phyloP scores from a whole-genome alignment of 2,329 filamentous ascomycete species.

The Scortechinia acanthostroma region DNA sequence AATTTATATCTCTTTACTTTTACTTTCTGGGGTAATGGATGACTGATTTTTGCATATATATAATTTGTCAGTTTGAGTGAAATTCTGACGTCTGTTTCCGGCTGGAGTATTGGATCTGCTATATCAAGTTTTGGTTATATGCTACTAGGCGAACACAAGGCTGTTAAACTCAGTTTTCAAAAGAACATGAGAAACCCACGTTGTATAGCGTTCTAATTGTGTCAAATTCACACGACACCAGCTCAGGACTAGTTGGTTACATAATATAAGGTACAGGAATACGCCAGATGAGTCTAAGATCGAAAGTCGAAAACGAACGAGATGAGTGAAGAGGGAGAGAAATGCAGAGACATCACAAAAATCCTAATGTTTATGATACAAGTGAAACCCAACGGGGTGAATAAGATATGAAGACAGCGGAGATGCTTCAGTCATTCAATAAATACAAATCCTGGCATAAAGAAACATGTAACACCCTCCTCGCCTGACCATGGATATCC shows the following conservation, averaged over 20 bases:
- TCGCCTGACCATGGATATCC: neutral
- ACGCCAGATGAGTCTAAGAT: too few relatives aligned
- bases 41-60: neutral
- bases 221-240: too few relatives aligned
- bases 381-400: neutral
- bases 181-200: neutral
- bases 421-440: neutral
- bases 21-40: neutral
- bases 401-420: neutral
- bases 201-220: too few relatives aligned
- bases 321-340: too few relatives aligned
- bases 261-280: too few relatives aligned
- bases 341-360: neutral
- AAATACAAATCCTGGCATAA: constrained; percentile 1
- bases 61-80: neutral
- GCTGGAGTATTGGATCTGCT: neutral
- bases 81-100: too few relatives aligned
- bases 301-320: too few relatives aligned
- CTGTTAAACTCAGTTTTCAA: too few relatives aligned
- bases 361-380: constrained; percentile 1
- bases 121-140: neutral
- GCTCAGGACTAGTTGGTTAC: too few relatives aligned
- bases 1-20: too few relatives aligned
- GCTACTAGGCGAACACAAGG: too few relatives aligned
- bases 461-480: too few relatives aligned